These are phyloP conservation scores for Taphrina deformans DNA, from an alignment of 1,139 yeast species.

Conservation along the genomic window DNA sequence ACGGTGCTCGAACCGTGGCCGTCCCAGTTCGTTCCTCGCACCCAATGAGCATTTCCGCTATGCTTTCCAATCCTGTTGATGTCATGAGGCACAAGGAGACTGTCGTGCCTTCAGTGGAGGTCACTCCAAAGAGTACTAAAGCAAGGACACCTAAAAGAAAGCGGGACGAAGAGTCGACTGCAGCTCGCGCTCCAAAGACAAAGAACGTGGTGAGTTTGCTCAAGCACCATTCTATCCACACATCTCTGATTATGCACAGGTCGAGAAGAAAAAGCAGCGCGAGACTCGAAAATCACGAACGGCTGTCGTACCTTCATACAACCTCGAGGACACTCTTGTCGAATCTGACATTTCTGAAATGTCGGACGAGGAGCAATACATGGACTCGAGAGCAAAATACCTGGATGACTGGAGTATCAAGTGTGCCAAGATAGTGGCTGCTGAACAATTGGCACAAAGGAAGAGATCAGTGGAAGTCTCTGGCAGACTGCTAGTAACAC, in stretches of 20 bases:
- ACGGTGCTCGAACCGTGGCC: neutral
- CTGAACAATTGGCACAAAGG: constrained; percentile 11
- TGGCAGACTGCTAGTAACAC: neutral
- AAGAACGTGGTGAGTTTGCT: neutral
- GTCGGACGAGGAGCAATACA: constrained; percentile 24
- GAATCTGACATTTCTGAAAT: constrained; percentile 4
- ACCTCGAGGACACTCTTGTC: neutral
- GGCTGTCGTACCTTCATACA: neutral
- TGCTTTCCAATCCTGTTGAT: constrained; percentile 22
- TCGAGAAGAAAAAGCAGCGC: neutral
- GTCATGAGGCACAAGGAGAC: neutral
- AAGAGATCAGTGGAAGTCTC: constrained; percentile 1
- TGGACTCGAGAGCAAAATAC: neutral
- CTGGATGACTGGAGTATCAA: constrained; percentile 9
- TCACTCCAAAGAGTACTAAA: neutral
- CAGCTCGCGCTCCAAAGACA: neutral
- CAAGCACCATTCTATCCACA: too few species aligned
- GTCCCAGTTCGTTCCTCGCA: neutral
- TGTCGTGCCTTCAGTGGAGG: neutral
- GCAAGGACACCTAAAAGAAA: constrained; percentile 7
- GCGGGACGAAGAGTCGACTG: neutral
- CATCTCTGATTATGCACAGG: neutral
- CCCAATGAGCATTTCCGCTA: constrained; percentile 19
- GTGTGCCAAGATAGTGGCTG: neutral
- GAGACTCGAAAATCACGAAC: neutral